These are phyloP conservation scores for Ceratocystis alfenasii DNA, from an alignment of 2,329 filamentous ascomycete genomes.

Conservation along the genomic window DNA sequence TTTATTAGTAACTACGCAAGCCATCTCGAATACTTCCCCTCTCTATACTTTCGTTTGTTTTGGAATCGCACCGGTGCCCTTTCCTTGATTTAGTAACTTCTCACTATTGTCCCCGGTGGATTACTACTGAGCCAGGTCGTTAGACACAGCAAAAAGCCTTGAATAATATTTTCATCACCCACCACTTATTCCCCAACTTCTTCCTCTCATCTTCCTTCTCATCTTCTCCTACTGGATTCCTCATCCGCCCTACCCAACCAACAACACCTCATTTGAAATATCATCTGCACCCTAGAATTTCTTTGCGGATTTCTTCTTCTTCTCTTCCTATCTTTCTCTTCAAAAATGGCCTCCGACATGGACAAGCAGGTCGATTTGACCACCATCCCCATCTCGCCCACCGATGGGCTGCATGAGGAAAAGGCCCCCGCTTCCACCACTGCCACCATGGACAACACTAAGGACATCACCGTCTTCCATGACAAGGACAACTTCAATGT, in stretches of 20 bases:
- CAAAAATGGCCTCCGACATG: conserved; percentile 33
- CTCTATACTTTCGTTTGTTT: conserved; percentile 21
- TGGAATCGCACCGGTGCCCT: conserved; percentile 23
- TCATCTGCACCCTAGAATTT: conserved; percentile 18
- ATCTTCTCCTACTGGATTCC: conserved; percentile 8
- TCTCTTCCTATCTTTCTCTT: conserved; percentile 3
- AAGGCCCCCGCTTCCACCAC: conserved; percentile 14
- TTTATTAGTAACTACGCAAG: neutral
- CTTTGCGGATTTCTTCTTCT: conserved; percentile 14
- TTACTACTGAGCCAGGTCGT: conserved; percentile 17
- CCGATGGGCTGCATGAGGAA: conserved; percentile 41
- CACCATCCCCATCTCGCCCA: conserved; percentile 55
- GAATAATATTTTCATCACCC: conserved; percentile 20
- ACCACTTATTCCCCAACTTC: conserved; percentile 15
- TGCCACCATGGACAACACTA: conserved; percentile 38
- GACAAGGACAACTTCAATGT: conserved; percentile 99
- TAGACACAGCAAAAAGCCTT: conserved; percentile 13
- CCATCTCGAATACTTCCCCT: conserved; percentile 5
- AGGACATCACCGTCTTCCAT: conserved; percentile 89
- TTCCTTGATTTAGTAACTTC: conserved; percentile 18
- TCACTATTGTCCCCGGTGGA: conserved; percentile 21
- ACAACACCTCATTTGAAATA: conserved; percentile 13
- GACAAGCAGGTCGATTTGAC: conserved; percentile 53
- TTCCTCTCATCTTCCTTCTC: conserved; percentile 14
- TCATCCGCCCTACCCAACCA: conserved; percentile 17